Conservation (phyloP, 331 rosid species). For the Prunus yedoensis region DNA sequence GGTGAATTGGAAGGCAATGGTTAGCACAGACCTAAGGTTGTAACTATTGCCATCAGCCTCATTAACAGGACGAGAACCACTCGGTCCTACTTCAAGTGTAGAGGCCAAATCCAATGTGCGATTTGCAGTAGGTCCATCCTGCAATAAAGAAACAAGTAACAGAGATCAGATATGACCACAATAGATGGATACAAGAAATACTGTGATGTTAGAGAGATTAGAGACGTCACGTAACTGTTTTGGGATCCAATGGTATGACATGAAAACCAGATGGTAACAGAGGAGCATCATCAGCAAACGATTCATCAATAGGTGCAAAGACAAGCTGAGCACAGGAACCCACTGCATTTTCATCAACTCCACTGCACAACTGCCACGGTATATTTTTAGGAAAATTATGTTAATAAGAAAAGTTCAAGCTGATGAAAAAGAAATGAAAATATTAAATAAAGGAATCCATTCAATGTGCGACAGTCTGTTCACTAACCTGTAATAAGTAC, state of each 20-base stretch:
- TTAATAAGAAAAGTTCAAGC: not conserved
- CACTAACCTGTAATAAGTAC: slow-evolving; percentile 73
- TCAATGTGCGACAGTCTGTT: not conserved
- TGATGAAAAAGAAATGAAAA: not conserved
- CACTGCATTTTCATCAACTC: slow-evolving; percentile 81
- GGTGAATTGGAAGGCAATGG: slow-evolving; percentile 92
- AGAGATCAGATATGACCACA: not conserved
- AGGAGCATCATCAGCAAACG: slow-evolving; percentile 95
- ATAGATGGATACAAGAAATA: not conserved
- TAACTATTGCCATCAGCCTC: slow-evolving; percentile 57
- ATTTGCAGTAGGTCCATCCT: slow-evolving; percentile 65
- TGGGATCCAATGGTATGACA: slow-evolving; percentile 88
- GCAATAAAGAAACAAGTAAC: slow-evolving; percentile 13
- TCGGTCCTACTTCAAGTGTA: slow-evolving; percentile 79
- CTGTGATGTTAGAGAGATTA: not conserved
- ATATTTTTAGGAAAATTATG: not conserved
- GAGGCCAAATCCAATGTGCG: slow-evolving; percentile 94
- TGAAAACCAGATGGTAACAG: slow-evolving; percentile 94
- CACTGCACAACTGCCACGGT: slow-evolving; percentile 73
- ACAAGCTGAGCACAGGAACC: slow-evolving; percentile 96
- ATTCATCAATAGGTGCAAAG: slow-evolving; percentile 96
- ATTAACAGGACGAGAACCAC: slow-evolving; percentile 52
- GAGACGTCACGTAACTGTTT: slow-evolving; percentile 53
- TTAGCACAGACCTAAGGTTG: slow-evolving; percentile 83
- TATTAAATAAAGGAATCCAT: not conserved